Conservation (phyloP, 1,284 basidiomycete species). For the Pascua guehoae region DNA sequence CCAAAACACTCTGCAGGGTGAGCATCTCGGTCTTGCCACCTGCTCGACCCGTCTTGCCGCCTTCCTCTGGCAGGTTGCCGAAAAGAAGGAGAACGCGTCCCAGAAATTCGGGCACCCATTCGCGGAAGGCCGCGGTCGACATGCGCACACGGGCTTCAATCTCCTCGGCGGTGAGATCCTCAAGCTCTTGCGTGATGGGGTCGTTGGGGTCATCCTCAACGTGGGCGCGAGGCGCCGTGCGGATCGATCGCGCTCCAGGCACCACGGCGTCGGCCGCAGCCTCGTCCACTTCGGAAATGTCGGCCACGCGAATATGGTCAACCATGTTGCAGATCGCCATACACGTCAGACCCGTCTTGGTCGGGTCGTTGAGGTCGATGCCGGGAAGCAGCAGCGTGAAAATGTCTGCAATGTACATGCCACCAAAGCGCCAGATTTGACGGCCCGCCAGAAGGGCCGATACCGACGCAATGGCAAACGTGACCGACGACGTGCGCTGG, state of each 20-base stretch:
- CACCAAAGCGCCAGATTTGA: constrained; percentile 68
- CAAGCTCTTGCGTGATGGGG: constrained; percentile 35
- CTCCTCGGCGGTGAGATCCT: constrained; percentile 37
- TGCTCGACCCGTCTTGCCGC: constrained; percentile 45
- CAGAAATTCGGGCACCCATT: constrained; percentile 87
- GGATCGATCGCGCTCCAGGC: constrained; percentile 29
- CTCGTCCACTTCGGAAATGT: constrained; percentile 41
- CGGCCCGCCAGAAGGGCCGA: constrained; percentile 75
- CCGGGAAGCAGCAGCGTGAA: constrained; percentile 81
- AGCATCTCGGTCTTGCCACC: constrained; percentile 50
- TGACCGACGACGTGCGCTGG: constrained; percentile 83
- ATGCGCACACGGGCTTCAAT: constrained; percentile 39
- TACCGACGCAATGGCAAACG: constrained; percentile 80
- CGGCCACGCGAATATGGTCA: constrained; percentile 69
- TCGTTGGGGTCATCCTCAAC: constrained; percentile 44
- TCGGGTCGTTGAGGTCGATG: constrained; percentile 76
- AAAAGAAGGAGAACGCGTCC: constrained; percentile 80
- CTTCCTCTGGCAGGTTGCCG: constrained; percentile 86
- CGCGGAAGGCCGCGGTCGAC: constrained; percentile 49
- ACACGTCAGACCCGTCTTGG: constrained; percentile 63
- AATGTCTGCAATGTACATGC: constrained; percentile 82
- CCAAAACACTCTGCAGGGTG: constrained; percentile 30
- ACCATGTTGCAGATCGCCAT: constrained; percentile 64
- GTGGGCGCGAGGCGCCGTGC: constrained; percentile 18
- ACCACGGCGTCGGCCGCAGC: constrained; percentile 7